Conservation (phyloP, 2,329 filamentous ascomycete species). For the Sporothrix sp. region DNA sequence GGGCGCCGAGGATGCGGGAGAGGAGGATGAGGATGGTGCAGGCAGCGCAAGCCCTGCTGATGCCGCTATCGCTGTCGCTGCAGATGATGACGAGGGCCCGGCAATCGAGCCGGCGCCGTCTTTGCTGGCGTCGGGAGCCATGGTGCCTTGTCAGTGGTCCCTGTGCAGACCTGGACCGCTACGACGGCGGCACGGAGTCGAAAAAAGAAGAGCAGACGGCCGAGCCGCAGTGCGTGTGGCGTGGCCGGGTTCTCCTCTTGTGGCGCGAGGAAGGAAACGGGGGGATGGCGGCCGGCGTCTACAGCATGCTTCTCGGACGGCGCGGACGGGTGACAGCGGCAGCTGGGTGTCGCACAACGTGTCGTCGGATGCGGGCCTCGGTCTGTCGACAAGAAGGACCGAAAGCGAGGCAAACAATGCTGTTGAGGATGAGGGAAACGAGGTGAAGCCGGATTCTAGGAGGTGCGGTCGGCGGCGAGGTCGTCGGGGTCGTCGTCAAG, state of each 20-base stretch:
- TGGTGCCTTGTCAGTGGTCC: background rate
- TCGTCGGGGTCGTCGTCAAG: background rate
- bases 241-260: too few relatives aligned
- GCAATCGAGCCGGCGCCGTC: slow-evolving; percentile 7
- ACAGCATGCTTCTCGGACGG: background rate
- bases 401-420: background rate
- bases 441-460: too few relatives aligned
- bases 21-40: background rate
- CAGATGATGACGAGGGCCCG: background rate
- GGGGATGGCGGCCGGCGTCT: background rate
- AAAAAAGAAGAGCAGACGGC: too few relatives aligned
- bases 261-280: background rate
- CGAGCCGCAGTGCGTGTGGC: too few relatives aligned
- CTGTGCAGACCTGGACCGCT: background rate
- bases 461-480: background rate
- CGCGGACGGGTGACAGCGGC: background rate
- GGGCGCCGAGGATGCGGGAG: background rate
- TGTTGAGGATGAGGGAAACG: too few relatives aligned
- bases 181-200: background rate
- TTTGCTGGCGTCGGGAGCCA: slow-evolving; percentile 14
- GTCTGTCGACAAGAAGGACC: background rate
- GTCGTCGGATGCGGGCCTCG: background rate
- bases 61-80: background rate
- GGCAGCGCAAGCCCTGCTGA: background rate
- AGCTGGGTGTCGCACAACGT: background rate